A percentile compares a stretch with the other conserved stretches of the same genome.
These are phyloP conservation scores for Aspergillus egyptiacus DNA, from an alignment of 495 filamentous ascomycete species.

Conservation along the genomic window DNA sequence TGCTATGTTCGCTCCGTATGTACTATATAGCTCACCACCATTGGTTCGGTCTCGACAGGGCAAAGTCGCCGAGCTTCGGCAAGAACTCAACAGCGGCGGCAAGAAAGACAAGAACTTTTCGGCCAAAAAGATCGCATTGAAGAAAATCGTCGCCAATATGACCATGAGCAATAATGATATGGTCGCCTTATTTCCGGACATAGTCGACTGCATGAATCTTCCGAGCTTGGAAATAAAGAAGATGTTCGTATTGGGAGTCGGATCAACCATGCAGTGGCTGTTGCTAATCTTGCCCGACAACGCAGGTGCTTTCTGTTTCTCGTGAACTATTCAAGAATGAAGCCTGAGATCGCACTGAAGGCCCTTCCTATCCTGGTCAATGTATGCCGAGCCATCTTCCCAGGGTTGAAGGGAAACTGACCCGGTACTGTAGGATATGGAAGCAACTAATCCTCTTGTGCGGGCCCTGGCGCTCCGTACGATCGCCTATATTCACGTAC, in stretches of 20 bases:
- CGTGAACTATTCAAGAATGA: conserved; percentile 93
- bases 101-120: conserved; percentile 98
- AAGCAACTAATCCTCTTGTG: conserved; percentile 86
- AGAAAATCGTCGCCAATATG: conserved; percentile 99
- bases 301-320: conserved; percentile 93
- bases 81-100: conserved; percentile 85
- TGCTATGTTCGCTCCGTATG: conserved; percentile 28
- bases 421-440: conserved; percentile 66
- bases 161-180: conserved; percentile 99
- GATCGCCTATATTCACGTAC: conserved; percentile 95
- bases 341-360: conserved; percentile 89
- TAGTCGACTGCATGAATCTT: conserved; percentile 90
- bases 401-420: conserved; percentile 6
- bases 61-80: conserved; percentile 95
- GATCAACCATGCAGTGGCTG: no score
- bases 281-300: conserved; percentile 1
- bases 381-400: conserved; percentile 42
- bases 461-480: conserved; percentile 89
- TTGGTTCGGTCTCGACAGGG: conserved; percentile 59
- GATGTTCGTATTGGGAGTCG: conserved; percentile 58
- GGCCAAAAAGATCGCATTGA: conserved; percentile 95
- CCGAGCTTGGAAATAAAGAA: conserved; percentile 98
- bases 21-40: conserved; percentile 36
- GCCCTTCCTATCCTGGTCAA: conserved; percentile 81
- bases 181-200: conserved; percentile 93